Evolutionary conservation across 306 rosid genomes (phyloP), one percentile per base, ranked within the genome.

Genomic region (Hylodesmum podocarpum): DNA sequence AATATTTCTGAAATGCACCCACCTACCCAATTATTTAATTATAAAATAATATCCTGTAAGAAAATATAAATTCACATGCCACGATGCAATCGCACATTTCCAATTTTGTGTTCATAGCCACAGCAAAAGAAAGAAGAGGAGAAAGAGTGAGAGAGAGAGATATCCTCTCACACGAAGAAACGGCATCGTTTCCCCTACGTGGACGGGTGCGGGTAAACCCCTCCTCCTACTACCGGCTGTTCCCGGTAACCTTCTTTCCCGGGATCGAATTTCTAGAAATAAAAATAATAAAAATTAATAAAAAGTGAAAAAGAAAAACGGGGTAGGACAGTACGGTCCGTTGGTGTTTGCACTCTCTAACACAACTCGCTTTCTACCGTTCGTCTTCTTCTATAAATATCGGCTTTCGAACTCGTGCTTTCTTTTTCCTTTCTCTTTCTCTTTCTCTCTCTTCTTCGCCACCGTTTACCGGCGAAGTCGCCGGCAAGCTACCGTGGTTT

Each of bases 341-440:
- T 61, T 47, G 57, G 73, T 53, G 57, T 70, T 53, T 65, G 19
- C 78, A 33, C 66, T 47, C 16, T 47, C 67, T 72, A 44, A 44
- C 29, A 6, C 8, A 5, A 18, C 68, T 31, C 24, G 29, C 72
- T 72, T 51, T 27, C 64, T 62, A 21, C 54, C 63, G 4, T 51
- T 15, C 46, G 3, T 50, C 72, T 31, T 55, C 61, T 8, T 2
- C 78, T 88, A 89, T 91, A 91, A 91, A 91, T 89, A 83, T 4
- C 53, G 55, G 16, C 83, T 49, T 67, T 0, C 19, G 6, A 3
- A 0, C 0, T 0, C 0, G 0, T 0, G 57, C 0, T 3, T 24
- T 0, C 0, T 88, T 89, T 91, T 89, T 81, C 73, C 59, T 15
- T 55, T 62, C 68, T 25, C 37, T 36, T 44, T n/a, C 19, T 62